Evolutionary conservation across 2,329 filamentous ascomycete genomes (phyloP).

Genomic region (Aspergillus amoenus): DNA sequence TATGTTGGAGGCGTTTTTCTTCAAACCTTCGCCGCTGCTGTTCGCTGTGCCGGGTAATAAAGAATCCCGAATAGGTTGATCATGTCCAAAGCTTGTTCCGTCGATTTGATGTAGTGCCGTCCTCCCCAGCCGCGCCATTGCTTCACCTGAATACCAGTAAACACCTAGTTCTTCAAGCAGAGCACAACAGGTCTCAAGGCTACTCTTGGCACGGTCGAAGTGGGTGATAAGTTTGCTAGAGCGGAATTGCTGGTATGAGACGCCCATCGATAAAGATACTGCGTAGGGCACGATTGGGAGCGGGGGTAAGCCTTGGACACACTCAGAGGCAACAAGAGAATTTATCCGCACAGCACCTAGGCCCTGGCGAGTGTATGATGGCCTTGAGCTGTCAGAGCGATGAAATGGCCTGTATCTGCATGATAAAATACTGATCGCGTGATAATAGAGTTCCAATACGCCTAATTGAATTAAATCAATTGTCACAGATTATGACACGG

Average conservation of each 20-base stretch:
- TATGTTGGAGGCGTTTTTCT: not conserved
- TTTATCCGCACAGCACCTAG: slow-evolving; percentile 58
- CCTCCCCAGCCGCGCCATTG: slow-evolving; percentile 41
- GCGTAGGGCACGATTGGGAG: slow-evolving; percentile 58
- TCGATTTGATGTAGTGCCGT: slow-evolving; percentile 37
- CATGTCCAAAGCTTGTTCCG: slow-evolving; percentile 8
- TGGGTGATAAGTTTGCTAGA: slow-evolving; percentile 48
- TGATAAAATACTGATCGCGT: slow-evolving; percentile 57
- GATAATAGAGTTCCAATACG: slow-evolving; percentile 57
- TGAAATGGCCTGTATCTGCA: slow-evolving; percentile 47
- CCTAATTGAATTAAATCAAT: slow-evolving; percentile 28
- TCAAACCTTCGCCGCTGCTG: not conserved
- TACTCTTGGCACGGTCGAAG: slow-evolving; percentile 34
- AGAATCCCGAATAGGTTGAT: slow-evolving; percentile 17
- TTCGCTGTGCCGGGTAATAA: not conserved
- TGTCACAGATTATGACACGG: not conserved
- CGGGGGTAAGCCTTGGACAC: slow-evolving; percentile 48
- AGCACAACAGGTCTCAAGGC: slow-evolving; percentile 36
- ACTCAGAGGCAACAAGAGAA: slow-evolving; percentile 50
- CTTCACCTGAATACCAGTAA: slow-evolving; percentile 43
- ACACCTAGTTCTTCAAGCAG: slow-evolving; percentile 35
- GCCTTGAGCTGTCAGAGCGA: slow-evolving; percentile 45
- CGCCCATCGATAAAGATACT: slow-evolving; percentile 55
- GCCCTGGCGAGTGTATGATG: slow-evolving; percentile 55
- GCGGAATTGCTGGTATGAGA: slow-evolving; percentile 58